phyloP scores from a whole-genome alignment of 306 rosid genomes.

The Medicago lupulina region DNA sequence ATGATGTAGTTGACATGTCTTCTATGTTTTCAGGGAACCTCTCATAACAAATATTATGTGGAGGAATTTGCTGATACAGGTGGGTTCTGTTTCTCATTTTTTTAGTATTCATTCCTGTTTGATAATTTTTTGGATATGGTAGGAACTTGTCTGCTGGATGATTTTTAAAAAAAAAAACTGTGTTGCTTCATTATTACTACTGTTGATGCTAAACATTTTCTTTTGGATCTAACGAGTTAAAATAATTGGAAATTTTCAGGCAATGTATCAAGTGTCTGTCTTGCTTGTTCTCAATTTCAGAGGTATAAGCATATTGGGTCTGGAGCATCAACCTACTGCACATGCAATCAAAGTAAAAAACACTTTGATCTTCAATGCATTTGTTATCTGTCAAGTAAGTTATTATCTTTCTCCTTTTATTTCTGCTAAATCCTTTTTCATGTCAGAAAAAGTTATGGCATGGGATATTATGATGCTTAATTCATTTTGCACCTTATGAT shows the following conservation, averaged over 20 bases:
- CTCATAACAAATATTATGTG: slow-evolving; percentile 96
- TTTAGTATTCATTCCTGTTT: background rate
- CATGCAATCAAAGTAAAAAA: slow-evolving; percentile 72
- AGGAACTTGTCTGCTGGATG: slow-evolving; percentile 25
- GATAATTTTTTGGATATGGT: slow-evolving; percentile 12
- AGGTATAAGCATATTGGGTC: slow-evolving; percentile 69
- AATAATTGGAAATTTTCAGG: slow-evolving; percentile 58
- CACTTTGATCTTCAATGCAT: slow-evolving; percentile 91
- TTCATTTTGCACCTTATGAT: slow-evolving; percentile 20
- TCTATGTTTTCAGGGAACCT: slow-evolving; percentile 73
- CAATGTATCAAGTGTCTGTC: slow-evolving; percentile 84
- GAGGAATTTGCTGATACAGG: slow-evolving; percentile 97
- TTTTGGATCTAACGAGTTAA: slow-evolving; percentile 19
- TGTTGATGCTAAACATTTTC: background rate
- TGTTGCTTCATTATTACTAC: background rate
- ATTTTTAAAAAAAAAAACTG: background rate
- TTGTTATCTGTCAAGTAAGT: slow-evolving; percentile 94
- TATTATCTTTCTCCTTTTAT: slow-evolving; percentile 31
- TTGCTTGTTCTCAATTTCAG: slow-evolving; percentile 79
- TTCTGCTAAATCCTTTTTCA: slow-evolving; percentile 23
- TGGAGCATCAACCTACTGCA: slow-evolving; percentile 37
- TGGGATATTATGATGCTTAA: slow-evolving; percentile 2
- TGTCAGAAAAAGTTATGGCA: slow-evolving; percentile 1
- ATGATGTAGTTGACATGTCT: slow-evolving; percentile 40
- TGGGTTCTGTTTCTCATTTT: slow-evolving; percentile 40